Percentiles rank a stretch among this genome's conserved stretches.
These are phyloP conservation scores for Phytophthora colocasiae DNA, from an alignment of 352 stramenopile species.

Conservation along the genomic window DNA sequence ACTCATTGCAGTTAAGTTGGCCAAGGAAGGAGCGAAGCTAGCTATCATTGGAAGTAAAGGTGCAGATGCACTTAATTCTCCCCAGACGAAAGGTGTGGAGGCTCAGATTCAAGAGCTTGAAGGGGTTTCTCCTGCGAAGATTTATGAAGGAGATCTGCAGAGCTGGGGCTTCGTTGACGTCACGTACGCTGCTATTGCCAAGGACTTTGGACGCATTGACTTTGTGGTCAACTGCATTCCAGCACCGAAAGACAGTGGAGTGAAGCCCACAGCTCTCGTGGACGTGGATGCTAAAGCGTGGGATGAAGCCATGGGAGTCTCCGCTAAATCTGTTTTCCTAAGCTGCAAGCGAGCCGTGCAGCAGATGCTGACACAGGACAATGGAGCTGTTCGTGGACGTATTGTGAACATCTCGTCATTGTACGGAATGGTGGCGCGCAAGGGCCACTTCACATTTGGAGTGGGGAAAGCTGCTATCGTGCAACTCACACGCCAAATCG, in stretches of 20 bases:
- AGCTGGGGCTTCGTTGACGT: slow-evolving; percentile 59
- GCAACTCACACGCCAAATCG: slow-evolving; percentile 74
- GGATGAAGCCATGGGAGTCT: slow-evolving; percentile 69
- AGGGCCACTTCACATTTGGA: slow-evolving; percentile 70
- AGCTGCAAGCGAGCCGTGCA: slow-evolving; percentile 74
- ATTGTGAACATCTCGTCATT: slow-evolving; percentile 75
- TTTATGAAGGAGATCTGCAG: slow-evolving; percentile 60
- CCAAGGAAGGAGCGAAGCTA: slow-evolving; percentile 69
- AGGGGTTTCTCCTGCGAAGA: slow-evolving; percentile 28
- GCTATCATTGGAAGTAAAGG: slow-evolving; percentile 51
- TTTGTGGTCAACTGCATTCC: slow-evolving; percentile 81
- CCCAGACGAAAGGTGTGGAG: slow-evolving; percentile 44
- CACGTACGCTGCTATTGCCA: slow-evolving; percentile 49
- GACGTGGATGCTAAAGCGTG: slow-evolving; percentile 55
- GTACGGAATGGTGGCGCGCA: slow-evolving; percentile 65
- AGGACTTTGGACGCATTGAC: slow-evolving; percentile 64
- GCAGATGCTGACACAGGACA: slow-evolving; percentile 71
- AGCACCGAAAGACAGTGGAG: slow-evolving; percentile 30
- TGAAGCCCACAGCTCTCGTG: slow-evolving; percentile 46
- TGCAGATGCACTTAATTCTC: slow-evolving; percentile 15
- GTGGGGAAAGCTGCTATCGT: slow-evolving; percentile 69
- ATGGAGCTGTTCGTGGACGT: slow-evolving; percentile 54
- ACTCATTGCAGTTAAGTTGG: slow-evolving; percentile 65
- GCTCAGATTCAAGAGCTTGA: slow-evolving; percentile 46
- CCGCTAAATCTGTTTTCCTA: slow-evolving; percentile 69